Conservation (phyloP, 2,329 filamentous ascomycete species). For the Aspergillus vadensis region DNA sequence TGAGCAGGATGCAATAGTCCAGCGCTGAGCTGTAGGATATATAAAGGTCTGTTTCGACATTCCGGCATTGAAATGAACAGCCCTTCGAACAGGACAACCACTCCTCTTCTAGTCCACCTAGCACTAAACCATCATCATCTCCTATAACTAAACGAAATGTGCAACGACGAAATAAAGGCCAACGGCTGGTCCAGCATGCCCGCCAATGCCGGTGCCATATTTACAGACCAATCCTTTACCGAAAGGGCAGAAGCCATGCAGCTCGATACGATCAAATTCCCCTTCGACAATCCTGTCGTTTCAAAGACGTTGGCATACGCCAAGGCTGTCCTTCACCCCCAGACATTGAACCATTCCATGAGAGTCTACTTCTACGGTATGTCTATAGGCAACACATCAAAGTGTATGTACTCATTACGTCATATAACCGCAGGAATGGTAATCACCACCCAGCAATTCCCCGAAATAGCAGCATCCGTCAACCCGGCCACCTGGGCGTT, state of each 20-base stretch:
- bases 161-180: background rate
- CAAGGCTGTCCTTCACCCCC: slow-evolving; percentile 33
- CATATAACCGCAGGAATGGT: background rate
- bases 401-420: background rate
- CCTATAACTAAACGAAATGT: background rate
- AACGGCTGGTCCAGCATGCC: background rate
- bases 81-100: no score
- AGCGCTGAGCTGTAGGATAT: no score
- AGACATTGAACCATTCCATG: slow-evolving; percentile 71
- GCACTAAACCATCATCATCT: no score
- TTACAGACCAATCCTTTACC: background rate
- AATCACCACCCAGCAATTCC: slow-evolving; percentile 34
- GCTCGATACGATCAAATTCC: background rate
- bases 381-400: slow-evolving; percentile 33
- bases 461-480: slow-evolving; percentile 40
- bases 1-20: no score
- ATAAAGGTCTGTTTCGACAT: no score
- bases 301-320: slow-evolving; percentile 28
- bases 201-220: slow-evolving; percentile 1
- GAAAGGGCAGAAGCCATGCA: background rate
- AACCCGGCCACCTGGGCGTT: slow-evolving; percentile 62
- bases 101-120: no score
- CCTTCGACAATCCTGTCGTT: background rate
- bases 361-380: slow-evolving; percentile 68
- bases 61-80: no score